Evolutionary conservation across 2,329 filamentous ascomycete species (phyloP).

Genomic region (Waltergamsia citrina): DNA sequence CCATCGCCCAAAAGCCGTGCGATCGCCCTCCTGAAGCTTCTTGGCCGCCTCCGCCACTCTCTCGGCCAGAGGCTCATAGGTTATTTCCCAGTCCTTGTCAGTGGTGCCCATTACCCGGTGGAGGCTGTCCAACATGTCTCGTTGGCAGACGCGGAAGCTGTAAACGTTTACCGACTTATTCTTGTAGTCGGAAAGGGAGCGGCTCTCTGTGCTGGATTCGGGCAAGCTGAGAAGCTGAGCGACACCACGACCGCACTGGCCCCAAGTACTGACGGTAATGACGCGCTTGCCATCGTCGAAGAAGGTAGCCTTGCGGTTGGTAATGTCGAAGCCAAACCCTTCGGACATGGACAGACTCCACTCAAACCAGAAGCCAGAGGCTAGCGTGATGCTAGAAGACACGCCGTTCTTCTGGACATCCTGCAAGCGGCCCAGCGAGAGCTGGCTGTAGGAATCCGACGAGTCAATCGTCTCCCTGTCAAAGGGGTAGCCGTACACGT

Average conservation of each 20-base stretch:
- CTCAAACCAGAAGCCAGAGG: constrained; percentile 44
- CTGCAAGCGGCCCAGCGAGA: no score
- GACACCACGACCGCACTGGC: constrained; percentile 46
- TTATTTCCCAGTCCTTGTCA: constrained; percentile 52
- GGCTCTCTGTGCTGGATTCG: constrained; percentile 24
- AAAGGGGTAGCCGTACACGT: constrained; percentile 26
- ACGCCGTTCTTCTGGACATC: constrained; percentile 27
- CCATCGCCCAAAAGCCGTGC: no score
- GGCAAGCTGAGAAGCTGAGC: constrained; percentile 37
- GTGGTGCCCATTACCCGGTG: constrained; percentile 47
- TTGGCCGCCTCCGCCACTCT: constrained; percentile 20
- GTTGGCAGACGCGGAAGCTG: constrained; percentile 50
- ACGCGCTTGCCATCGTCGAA: constrained; percentile 46
- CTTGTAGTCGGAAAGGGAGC: constrained; percentile 24
- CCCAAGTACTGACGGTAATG: constrained; percentile 50
- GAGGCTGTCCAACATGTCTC: constrained; percentile 55
- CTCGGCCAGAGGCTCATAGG: constrained; percentile 26
- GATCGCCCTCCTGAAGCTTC: constrained; percentile 26
- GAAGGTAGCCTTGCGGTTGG: constrained; percentile 28
- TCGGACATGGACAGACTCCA: constrained; percentile 27
- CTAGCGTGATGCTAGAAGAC: constrained; percentile 19
- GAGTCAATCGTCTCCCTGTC: constrained; percentile 13
- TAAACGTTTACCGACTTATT: constrained; percentile 41
- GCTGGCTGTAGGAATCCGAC: background rate
- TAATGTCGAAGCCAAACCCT: constrained; percentile 40